Base-by-base conservation (phyloP, 805 yeast genomes). In the Metschnikowia peoriensis region DNA sequence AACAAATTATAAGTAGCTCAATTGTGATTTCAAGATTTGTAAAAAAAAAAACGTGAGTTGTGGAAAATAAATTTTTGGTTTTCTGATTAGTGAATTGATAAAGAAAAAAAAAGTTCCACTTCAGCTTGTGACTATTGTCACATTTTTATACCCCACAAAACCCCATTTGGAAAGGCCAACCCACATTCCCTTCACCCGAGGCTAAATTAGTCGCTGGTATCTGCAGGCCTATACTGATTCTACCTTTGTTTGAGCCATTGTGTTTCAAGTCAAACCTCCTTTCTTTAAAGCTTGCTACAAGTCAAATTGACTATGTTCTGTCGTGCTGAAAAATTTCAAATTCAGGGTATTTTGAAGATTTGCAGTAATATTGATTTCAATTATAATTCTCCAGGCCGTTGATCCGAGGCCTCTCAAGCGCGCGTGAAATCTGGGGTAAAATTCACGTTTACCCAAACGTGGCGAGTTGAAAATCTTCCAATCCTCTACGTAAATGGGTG, bases 181-280 rank as follows among this genome's bases (percentile, higher is more conserved):
- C 32, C 43, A 28, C 53, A 42, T 27, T 58, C 61, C 61, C 35
- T 56, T 56, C 38, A 52, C 50, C 61, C 61, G 61, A 54, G 59
- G 57, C 16, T 39, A 28, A 35, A 39, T n/a, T 41, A 17, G 41
- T 38, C 39, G 39, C 42, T 28, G 3, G 14, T 9, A 22, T 32
- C n/a, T 47, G 46, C 50, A 47, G 50, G 40, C 22, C 22, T 22
- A 22, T 22, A 4, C 29, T 9, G 16, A 12, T 35, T 35, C 46
- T 22, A 46, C 15, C 15, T 22, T n/a, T 38, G 48, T 38, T 38
- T 38, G 14, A 12, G 8, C 17, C 40, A n/a, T 14, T 9, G 15
- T 17, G 27, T n/a, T 17, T 16, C 22, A 22, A 22, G 22, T 22
- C 22, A 22, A 22, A 4, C 22, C 4, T 22, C 2, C 22, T 22